A percentile compares a stretch with the other conserved stretches of the same genome.
Conservation (phyloP, 2,329 filamentous ascomycete genomes). For the Microsporum canis region DNA sequence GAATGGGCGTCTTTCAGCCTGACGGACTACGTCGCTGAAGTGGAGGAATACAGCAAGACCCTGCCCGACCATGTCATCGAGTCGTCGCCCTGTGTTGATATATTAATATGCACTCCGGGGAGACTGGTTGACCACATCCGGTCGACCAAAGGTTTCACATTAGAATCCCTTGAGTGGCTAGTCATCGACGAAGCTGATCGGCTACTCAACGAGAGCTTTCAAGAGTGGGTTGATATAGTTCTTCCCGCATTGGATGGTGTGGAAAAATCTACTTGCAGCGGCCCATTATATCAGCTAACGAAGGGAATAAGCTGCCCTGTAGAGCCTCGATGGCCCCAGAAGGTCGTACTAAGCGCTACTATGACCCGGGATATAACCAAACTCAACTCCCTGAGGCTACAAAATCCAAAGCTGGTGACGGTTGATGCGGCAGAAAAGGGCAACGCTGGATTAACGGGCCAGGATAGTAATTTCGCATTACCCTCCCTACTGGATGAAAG, state of each 20-base stretch:
- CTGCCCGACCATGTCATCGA: conserved; percentile 52
- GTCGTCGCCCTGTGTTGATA: conserved; percentile 65
- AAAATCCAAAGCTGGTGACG: conserved; percentile 62
- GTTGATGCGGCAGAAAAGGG: conserved; percentile 46
- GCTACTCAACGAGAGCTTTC: conserved; percentile 79
- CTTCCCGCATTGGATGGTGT: conserved; percentile 49
- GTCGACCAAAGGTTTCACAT: conserved; percentile 67
- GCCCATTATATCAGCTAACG: conserved; percentile 26
- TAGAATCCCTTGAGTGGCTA: conserved; percentile 73
- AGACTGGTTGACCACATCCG: conserved; percentile 83
- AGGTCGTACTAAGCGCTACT: conserved; percentile 81
- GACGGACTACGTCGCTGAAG: conserved; percentile 35
- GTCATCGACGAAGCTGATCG: conserved; percentile 92
- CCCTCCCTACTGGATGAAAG: conserved; percentile 54
- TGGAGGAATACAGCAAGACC: conserved; percentile 28
- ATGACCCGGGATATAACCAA: conserved; percentile 81
- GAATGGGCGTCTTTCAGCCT: conserved; percentile 40
- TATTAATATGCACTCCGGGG: conserved; percentile 84
- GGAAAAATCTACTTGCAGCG: conserved; percentile 38
- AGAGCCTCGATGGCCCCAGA: conserved; percentile 47
- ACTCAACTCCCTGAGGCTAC: conserved; percentile 59
- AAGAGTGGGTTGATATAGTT: conserved; percentile 72
- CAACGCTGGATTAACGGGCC: conserved; percentile 11
- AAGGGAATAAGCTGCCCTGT: conserved; percentile 28
- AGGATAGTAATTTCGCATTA: conserved; percentile 29